Percentiles rank a stretch among this genome's conserved stretches.
phyloP scores from a whole-genome alignment of 2,329 filamentous ascomycete genomes.

The Aspergillus sp. region DNA sequence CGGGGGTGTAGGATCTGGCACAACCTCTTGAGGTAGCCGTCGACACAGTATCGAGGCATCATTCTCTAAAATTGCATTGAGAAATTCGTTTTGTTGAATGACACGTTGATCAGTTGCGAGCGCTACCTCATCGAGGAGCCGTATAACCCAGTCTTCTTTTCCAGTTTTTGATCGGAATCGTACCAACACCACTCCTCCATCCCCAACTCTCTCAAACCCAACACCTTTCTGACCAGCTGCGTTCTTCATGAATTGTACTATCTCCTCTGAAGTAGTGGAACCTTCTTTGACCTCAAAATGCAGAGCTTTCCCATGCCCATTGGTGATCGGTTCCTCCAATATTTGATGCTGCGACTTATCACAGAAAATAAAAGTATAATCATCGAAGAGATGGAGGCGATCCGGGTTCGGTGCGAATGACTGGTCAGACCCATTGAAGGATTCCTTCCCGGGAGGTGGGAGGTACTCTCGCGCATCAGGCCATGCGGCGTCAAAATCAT shows the following conservation, averaged over 20 bases:
- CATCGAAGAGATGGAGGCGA: constrained; percentile 73
- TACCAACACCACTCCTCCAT: constrained; percentile 73
- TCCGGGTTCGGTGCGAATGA: constrained; percentile 69
- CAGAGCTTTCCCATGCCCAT: constrained; percentile 79
- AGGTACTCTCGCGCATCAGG: constrained; percentile 71
- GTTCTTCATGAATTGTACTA: constrained; percentile 73
- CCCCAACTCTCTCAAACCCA: constrained; percentile 62
- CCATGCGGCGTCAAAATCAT: constrained; percentile 77
- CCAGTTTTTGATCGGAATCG: constrained; percentile 64
- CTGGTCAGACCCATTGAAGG: constrained; percentile 64
- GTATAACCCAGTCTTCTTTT: constrained; percentile 64
- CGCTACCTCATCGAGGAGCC: constrained; percentile 69
- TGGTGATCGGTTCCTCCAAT: constrained; percentile 71
- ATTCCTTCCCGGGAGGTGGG: constrained; percentile 74
- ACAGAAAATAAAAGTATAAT: constrained; percentile 87
- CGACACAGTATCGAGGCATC: constrained; percentile 72
- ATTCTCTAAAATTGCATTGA: constrained; percentile 82
- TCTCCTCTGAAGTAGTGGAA: constrained; percentile 69
- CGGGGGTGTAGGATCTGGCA: background rate
- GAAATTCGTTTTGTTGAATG: constrained; percentile 85
- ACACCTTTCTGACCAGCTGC: constrained; percentile 73
- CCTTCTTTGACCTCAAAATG: constrained; percentile 61
- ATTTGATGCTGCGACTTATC: constrained; percentile 73
- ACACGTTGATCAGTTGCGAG: constrained; percentile 74
- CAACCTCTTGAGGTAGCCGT: constrained; percentile 49